phyloP scores from a whole-genome alignment of 2,329 filamentous ascomycete species.

The Metarhizium robertsii region DNA sequence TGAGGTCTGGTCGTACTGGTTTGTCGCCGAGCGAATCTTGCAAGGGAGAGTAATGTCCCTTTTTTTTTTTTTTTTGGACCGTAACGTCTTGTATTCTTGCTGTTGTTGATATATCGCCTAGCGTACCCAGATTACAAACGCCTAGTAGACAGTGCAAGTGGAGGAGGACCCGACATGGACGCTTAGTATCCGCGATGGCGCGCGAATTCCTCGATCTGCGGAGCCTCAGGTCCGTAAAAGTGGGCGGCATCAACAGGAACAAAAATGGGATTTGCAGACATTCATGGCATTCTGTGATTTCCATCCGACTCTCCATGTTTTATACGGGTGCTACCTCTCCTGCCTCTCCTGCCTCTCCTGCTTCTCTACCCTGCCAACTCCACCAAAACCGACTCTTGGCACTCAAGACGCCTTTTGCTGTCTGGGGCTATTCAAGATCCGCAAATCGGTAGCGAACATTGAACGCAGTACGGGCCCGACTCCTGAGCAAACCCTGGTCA shows the following conservation, averaged over 20 bases:
- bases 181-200: neutral
- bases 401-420: neutral
- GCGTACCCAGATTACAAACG: neutral
- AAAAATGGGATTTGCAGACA: neutral
- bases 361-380: neutral
- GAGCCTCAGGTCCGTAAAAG: constrained; percentile 1
- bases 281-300: neutral
- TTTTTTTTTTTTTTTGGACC: no score
- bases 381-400: neutral
- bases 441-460: no score
- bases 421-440: no score
- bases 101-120: no score
- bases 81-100: no score
- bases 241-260: neutral
- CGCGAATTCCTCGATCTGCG: constrained; percentile 3
- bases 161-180: neutral
- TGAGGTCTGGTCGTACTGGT: neutral
- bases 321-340: neutral
- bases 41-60: no score
- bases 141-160: neutral
- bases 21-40: neutral
- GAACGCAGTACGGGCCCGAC: no score
- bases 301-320: neutral
- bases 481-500: no score
- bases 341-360: neutral